Evolutionary conservation across 1,284 basidiomycete species (phyloP).

Genomic region (Acaromyces ingoldii): DNA sequence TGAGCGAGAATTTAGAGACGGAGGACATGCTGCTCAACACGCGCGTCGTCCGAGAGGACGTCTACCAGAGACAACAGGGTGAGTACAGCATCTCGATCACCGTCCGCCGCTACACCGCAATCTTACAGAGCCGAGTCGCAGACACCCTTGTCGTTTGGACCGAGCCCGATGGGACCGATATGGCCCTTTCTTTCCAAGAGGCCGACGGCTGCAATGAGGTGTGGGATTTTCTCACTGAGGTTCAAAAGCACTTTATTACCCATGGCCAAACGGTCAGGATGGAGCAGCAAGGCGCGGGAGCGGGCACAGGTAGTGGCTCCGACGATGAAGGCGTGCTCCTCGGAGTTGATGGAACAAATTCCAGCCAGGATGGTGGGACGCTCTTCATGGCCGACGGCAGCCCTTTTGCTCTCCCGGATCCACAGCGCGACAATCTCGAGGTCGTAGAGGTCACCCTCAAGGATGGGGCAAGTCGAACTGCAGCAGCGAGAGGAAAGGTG

Average conservation of each 20-base stretch:
- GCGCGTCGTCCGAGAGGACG: constrained; percentile 47
- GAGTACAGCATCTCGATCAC: constrained; percentile 13
- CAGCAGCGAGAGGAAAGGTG: constrained; percentile 66
- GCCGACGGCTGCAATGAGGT: constrained; percentile 92
- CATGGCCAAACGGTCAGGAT: constrained; percentile 9
- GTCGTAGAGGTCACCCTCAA: constrained; percentile 47
- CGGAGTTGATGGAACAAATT: background rate
- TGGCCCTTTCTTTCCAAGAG: constrained; percentile 95
- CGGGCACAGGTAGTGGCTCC: background rate
- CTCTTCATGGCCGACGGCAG: constrained; percentile 22
- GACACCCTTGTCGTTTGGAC: constrained; percentile 99
- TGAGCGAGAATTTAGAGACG: constrained; percentile 40
- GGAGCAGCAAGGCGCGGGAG: background rate
- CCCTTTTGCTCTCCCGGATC: constrained; percentile 47
- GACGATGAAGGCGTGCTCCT: constrained; percentile 6
- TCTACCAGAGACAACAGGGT: constrained; percentile 48
- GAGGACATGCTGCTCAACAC: constrained; percentile 44
- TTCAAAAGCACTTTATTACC: constrained; percentile 69
- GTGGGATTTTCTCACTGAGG: constrained; percentile 93
- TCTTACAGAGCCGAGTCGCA: constrained; percentile 46
- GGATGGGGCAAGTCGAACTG: constrained; percentile 49
- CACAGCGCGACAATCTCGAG: constrained; percentile 42
- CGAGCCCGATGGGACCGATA: constrained; percentile 86
- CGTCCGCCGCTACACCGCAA: background rate
- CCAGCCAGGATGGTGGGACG: background rate